Percentiles rank a stretch among this genome's conserved stretches.
phyloP scores from a whole-genome alignment of 1,284 basidiomycete genomes.

The Ganoderma lingzhi region DNA sequence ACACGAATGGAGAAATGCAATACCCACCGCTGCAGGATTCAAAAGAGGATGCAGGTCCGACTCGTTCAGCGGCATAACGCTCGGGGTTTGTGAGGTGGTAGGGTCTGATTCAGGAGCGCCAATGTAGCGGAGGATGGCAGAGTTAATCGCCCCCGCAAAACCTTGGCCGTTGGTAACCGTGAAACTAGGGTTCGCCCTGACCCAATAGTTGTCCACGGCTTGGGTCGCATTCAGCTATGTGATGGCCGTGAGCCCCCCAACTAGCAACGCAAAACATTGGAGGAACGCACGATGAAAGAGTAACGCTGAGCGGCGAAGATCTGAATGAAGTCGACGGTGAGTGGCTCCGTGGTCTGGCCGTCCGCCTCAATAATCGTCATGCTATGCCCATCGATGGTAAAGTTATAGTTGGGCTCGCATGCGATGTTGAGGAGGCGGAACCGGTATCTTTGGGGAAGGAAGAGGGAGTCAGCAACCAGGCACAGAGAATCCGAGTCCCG shows the following conservation, averaged over 20 bases:
- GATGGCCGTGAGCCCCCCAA: constrained; percentile 1
- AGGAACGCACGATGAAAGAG: constrained; percentile 39
- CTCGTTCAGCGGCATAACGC: constrained; percentile 38
- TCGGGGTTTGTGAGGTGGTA: constrained; percentile 35
- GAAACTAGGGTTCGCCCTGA: constrained; percentile 41
- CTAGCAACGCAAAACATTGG: background rate
- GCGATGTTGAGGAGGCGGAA: constrained; percentile 58
- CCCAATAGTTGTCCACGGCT: constrained; percentile 34
- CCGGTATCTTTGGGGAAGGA: constrained; percentile 33
- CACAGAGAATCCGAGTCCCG: background rate
- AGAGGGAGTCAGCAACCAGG: background rate
- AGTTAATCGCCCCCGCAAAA: constrained; percentile 50
- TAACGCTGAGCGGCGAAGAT: constrained; percentile 50
- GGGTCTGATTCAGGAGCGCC: constrained; percentile 55
- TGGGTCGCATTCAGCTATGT: constrained; percentile 28
- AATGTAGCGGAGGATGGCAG: constrained; percentile 61
- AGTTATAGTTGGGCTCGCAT: constrained; percentile 42
- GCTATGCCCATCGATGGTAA: constrained; percentile 46
- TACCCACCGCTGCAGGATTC: constrained; percentile 22
- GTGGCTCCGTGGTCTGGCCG: constrained; percentile 41
- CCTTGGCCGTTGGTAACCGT: constrained; percentile 37
- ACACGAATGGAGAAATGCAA: background rate
- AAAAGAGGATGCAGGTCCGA: constrained; percentile 36
- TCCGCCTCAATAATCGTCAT: constrained; percentile 47
- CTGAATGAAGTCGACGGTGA: constrained; percentile 42